Evolutionary conservation across 768 basidiomycete genomes (phyloP).

Genomic region (Tulasnella sp.): DNA sequence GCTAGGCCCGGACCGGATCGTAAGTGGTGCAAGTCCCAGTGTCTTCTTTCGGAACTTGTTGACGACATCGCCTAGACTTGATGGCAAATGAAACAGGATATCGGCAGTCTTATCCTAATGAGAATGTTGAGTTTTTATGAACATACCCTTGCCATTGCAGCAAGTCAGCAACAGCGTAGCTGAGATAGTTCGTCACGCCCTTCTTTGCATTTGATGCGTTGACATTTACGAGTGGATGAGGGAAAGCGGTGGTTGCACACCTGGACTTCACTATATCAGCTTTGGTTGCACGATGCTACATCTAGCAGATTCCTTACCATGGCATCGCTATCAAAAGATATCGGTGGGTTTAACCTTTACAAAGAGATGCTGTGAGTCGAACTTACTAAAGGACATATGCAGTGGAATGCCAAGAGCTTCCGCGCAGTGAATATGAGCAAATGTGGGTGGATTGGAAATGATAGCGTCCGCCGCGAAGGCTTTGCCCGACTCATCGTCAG

Average conservation of each 20-base stretch:
- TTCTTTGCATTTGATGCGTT: constrained; percentile 42
- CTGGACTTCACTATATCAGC: constrained; percentile 21
- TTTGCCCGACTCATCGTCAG: constrained; percentile 35
- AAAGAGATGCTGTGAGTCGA: too few relatives aligned
- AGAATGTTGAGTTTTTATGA: neutral
- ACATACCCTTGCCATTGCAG: constrained; percentile 50
- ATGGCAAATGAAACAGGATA: constrained; percentile 26
- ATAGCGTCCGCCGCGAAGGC: constrained; percentile 53
- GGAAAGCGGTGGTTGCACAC: constrained; percentile 44
- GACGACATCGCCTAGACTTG: constrained; percentile 49
- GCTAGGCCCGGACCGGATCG: constrained; percentile 40
- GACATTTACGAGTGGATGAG: constrained; percentile 55
- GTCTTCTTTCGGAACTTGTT: constrained; percentile 45
- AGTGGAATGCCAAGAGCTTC: constrained; percentile 52
- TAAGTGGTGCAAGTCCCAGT: constrained; percentile 40
- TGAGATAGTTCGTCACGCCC: constrained; percentile 47
- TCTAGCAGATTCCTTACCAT: constrained; percentile 31
- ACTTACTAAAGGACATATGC: constrained; percentile 47
- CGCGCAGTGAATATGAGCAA: constrained; percentile 55
- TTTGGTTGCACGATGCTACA: too few relatives aligned
- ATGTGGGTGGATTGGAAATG: constrained; percentile 59
- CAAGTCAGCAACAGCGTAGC: constrained; percentile 46
- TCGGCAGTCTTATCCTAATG: neutral
- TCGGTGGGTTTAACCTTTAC: too few relatives aligned
- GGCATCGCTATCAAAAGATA: constrained; percentile 45